Conservation (phyloP, 768 basidiomycete genomes). For the Suillus subluteus region DNA sequence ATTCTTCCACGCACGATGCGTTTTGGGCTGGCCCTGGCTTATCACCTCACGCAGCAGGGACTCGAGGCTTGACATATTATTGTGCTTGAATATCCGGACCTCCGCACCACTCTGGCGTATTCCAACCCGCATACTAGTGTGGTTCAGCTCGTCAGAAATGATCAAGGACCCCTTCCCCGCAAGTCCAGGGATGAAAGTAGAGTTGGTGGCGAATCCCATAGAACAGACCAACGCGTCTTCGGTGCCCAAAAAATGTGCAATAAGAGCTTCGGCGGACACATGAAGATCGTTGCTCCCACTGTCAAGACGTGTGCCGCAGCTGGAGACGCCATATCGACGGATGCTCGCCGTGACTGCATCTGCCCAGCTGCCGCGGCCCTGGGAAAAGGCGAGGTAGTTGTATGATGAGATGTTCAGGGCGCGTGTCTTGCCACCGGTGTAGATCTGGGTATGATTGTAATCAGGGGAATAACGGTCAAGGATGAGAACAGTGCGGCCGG, state of each 20-base stretch:
- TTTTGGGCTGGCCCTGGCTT: neutral
- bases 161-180: neutral
- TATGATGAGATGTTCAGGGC: neutral
- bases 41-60: neutral
- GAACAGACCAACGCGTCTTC: neutral
- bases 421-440: neutral
- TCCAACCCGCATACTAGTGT: neutral
- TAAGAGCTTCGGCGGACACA: neutral
- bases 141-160: neutral
- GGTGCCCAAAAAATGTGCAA: neutral
- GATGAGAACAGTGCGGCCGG: neutral
- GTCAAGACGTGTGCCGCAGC: neutral
- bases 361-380: neutral
- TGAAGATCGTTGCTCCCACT: neutral
- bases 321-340: neutral
- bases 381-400: neutral
- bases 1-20: neutral
- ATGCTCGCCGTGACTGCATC: neutral
- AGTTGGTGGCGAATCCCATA: neutral
- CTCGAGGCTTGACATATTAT: neutral
- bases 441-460: neutral
- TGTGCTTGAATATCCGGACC: neutral
- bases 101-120: neutral
- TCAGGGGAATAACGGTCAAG: neutral
- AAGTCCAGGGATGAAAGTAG: neutral